Conservation (phyloP, 495 filamentous ascomycete species). For the Podospora tetraspora region DNA sequence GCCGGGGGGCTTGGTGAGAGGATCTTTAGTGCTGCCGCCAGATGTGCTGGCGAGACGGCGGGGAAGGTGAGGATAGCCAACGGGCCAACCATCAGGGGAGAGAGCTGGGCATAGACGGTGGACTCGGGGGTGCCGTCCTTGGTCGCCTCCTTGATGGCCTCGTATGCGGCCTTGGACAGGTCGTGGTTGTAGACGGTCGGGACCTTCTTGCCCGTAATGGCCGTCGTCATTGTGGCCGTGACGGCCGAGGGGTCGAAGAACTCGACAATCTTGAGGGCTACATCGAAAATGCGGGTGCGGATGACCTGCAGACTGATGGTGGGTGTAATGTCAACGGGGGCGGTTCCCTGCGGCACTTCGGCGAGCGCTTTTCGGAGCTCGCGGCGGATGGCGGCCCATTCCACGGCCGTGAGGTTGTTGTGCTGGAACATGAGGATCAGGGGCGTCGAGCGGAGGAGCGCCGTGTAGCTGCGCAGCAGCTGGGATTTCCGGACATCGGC, state of each 20-base stretch:
- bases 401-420: conserved; percentile 82
- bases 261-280: conserved; percentile 78
- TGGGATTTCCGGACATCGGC: conserved; percentile 90
- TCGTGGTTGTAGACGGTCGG: conserved; percentile 55
- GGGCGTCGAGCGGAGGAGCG: conserved; percentile 81
- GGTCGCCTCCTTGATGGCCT: conserved; percentile 49
- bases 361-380: conserved; percentile 66
- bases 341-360: conserved; percentile 42
- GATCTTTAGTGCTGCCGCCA: conserved; percentile 70
- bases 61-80: conserved; percentile 78
- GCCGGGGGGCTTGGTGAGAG: conserved; percentile 62
- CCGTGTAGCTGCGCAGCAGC: conserved; percentile 88
- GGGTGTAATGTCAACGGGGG: conserved; percentile 30
- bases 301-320: conserved; percentile 72
- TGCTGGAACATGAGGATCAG: conserved; percentile 93
- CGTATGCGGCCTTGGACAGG: conserved; percentile 65
- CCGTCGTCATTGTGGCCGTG: conserved; percentile 14
- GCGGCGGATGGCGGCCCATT: conserved; percentile 83
- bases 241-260: conserved; percentile 63
- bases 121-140: conserved; percentile 41
- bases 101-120: conserved; percentile 51
- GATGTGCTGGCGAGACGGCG: conserved; percentile 69
- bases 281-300: conserved; percentile 81
- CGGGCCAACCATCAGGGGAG: conserved; percentile 75
- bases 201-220: conserved; percentile 39